Base-by-base conservation (phyloP, 75 land plant genomes). In the Larix kaempferi region DNA sequence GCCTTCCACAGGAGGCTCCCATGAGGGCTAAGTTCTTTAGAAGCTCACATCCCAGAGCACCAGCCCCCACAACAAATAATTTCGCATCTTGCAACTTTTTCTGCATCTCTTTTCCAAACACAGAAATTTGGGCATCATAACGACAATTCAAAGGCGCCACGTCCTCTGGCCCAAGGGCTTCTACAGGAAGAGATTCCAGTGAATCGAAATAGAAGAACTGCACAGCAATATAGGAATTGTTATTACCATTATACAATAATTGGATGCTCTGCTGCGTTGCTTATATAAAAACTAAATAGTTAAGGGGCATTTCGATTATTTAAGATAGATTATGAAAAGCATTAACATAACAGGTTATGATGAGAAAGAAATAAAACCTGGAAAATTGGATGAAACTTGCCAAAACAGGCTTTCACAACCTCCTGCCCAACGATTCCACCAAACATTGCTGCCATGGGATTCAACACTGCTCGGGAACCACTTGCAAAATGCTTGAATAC, bases 381-480 rank as follows among this genome's bases (percentile, higher is more conserved):
- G 59, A 83, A 91, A 22, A 93, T 84, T 21, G 98, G 94, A 82
- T 93, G 92, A 61, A 95, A 95, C 83, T 93, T 93, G 21, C 96
- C 94, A 52, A 93, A 91, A 85, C 98, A 95, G 0, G 96, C 96
- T 71, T 95, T 95, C 54, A 91, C 86, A 17, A 95, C 91, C 69
- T 93, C 98, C 75, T 95, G 95, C 15, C 96, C 98, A 59, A 93
- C 92, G 76, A 95, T 88, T 57, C 96, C 98, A 72, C 98, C 98
- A 88, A 95, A 93, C 88, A 95, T 91, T 8, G 98, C 93, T 67
- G 94, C 98, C 98, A 95, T 95, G 10, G 98, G 98, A 84, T 90
- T 95, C 72, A 95, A 59, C 62, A 93, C 86, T 25, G 97, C 97
- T 16, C 87, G 78, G 7, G 98, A 82, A 66, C 98, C 98, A 89